Conservation (phyloP, 2,329 filamentous ascomycete genomes). For the Trichoderma lentiforme region DNA sequence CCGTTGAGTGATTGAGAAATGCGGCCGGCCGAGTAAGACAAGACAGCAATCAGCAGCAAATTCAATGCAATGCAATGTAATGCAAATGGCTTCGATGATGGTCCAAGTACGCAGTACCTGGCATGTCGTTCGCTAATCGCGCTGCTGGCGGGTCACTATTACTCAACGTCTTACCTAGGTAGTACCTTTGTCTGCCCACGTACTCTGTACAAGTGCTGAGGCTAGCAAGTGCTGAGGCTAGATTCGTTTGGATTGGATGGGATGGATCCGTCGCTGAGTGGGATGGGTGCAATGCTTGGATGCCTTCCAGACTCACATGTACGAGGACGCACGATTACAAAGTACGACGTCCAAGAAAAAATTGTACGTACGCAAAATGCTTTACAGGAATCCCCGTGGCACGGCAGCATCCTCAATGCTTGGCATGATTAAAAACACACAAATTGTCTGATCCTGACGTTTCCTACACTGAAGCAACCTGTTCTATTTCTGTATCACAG, state of each 20-base stretch:
- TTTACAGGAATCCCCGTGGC: not conserved
- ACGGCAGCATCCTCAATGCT: not conserved
- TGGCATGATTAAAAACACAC: not conserved
- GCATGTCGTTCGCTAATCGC: not conserved
- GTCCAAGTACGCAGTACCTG: not conserved
- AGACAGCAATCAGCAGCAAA: not conserved
- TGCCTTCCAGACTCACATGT: not conserved
- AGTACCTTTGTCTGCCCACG: not conserved
- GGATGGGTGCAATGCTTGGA: not conserved
- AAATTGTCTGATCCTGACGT: not conserved
- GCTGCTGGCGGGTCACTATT: not conserved
- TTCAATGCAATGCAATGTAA: not conserved
- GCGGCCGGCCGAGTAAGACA: not conserved
- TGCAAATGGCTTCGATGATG: not conserved
- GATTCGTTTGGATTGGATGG: not conserved
- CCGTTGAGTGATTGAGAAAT: not conserved
- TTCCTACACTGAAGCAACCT: not conserved
- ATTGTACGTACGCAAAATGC: not conserved
- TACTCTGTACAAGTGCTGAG: not conserved
- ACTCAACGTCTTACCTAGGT: not conserved
- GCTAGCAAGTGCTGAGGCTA: not conserved
- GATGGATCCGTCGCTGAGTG: not conserved
- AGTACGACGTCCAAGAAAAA: not conserved
- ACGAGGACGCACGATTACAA: not conserved
- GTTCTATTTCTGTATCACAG: not conserved